These are phyloP conservation scores for Mycena polygramma DNA, from an alignment of 768 basidiomycete species.

Conservation along the genomic window DNA sequence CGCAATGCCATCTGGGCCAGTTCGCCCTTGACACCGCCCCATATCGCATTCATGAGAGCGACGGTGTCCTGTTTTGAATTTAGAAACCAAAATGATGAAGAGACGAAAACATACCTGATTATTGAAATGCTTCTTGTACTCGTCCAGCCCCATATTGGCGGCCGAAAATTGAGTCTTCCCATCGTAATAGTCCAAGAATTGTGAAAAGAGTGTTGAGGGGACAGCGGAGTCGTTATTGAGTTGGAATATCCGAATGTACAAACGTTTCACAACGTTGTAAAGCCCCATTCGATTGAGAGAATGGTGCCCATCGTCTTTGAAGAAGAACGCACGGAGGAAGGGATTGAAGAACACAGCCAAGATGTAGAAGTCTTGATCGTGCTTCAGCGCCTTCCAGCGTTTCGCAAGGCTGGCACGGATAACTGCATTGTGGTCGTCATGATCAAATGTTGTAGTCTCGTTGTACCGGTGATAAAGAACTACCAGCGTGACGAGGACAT, in stretches of 20 bases:
- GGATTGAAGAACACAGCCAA: background rate
- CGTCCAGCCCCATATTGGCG: background rate
- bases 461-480: background rate
- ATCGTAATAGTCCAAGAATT: background rate
- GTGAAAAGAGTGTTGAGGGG: background rate
- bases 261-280: constrained; percentile 1
- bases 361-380: constrained; percentile 4
- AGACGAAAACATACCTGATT: background rate
- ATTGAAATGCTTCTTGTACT: background rate
- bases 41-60: background rate
- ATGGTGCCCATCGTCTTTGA: background rate
- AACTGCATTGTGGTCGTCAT: background rate
- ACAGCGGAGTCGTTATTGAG: background rate
- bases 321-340: background rate
- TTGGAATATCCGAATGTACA: background rate
- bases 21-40: background rate
- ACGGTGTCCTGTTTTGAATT: background rate
- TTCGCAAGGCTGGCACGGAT: background rate
- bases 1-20: background rate
- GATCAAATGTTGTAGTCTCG: background rate
- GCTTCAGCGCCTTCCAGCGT: background rate
- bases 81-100: background rate
- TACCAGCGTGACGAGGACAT: background rate
- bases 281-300: background rate
- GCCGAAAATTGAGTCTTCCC: background rate